phyloP scores from a whole-genome alignment of 805 yeast species.

The Yarrowia keelungensis region DNA sequence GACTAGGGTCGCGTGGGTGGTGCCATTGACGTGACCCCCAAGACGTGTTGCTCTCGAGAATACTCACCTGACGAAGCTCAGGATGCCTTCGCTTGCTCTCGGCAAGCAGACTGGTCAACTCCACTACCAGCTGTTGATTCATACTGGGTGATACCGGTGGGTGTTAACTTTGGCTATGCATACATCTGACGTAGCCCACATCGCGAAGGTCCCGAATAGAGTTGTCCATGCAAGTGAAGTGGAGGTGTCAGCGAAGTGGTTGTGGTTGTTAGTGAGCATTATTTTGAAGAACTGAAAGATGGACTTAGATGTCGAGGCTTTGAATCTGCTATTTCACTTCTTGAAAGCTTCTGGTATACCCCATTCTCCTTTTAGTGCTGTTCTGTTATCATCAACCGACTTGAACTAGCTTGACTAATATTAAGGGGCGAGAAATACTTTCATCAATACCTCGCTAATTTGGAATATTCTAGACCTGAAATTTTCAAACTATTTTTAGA shows the following conservation, averaged over 20 bases:
- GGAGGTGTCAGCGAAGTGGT: background rate
- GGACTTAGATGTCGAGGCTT: too few relatives aligned
- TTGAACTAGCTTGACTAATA: background rate
- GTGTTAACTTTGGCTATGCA: conserved; percentile 35
- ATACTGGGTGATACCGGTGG: conserved; percentile 25
- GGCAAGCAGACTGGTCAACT: conserved; percentile 63
- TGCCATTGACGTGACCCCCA: too few relatives aligned
- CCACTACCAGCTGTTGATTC: conserved; percentile 54
- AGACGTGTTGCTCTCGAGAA: too few relatives aligned
- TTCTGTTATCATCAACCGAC: too few relatives aligned
- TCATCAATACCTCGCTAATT: background rate
- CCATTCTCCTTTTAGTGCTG: too few relatives aligned
- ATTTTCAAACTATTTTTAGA: background rate
- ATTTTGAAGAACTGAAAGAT: too few relatives aligned
- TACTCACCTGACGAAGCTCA: conserved; percentile 66
- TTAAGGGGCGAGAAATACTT: background rate
- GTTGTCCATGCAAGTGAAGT: background rate
- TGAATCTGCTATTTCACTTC: too few relatives aligned
- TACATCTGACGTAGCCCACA: conserved; percentile 29
- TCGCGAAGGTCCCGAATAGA: conserved; percentile 19
- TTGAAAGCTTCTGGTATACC: too few relatives aligned
- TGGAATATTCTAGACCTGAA: background rate
- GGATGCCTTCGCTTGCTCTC: conserved; percentile 76
- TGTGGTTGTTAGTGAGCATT: too few relatives aligned
- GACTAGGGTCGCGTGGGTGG: background rate